A percentile compares a stretch with the other conserved stretches of the same genome.
These are phyloP conservation scores for Chlorophyllum brunneum DNA, from an alignment of 768 basidiomycete genomes.

Conservation along the genomic window DNA sequence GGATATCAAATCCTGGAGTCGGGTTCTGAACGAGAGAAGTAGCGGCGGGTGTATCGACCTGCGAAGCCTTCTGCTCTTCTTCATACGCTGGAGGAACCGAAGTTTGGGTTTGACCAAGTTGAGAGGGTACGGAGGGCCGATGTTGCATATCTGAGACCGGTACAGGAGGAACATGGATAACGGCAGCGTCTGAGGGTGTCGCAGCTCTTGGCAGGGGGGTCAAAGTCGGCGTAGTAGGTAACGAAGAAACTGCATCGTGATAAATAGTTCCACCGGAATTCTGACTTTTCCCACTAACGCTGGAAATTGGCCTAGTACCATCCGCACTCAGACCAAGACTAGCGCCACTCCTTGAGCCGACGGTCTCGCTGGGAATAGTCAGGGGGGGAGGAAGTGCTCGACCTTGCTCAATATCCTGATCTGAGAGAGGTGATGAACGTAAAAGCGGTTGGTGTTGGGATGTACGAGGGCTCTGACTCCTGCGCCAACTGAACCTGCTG, in stretches of 20 bases:
- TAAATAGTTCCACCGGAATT: constrained; percentile 55
- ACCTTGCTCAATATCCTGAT: constrained; percentile 46
- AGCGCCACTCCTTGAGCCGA: constrained; percentile 16
- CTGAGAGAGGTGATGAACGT: constrained; percentile 24
- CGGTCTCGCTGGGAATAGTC: constrained; percentile 20
- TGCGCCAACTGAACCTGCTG: constrained; percentile 60
- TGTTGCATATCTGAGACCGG: neutral
- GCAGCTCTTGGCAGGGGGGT: constrained; percentile 43
- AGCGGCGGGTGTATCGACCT: neutral
- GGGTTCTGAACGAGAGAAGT: constrained; percentile 5
- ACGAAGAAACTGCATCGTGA: constrained; percentile 57
- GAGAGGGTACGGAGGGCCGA: constrained; percentile 23
- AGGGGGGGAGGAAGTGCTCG: constrained; percentile 30
- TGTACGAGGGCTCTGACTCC: constrained; percentile 23
- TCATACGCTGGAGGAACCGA: constrained; percentile 23
- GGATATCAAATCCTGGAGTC: constrained; percentile 21
- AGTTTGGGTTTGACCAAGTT: constrained; percentile 15
- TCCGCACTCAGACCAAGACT: constrained; percentile 33
- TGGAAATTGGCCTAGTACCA: constrained; percentile 53
- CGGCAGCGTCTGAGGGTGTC: constrained; percentile 33
- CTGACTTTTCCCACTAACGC: constrained; percentile 50
- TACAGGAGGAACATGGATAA: constrained; percentile 1
- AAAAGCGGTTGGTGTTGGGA: constrained; percentile 20
- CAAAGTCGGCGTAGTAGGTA: constrained; percentile 37
- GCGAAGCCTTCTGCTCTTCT: constrained; percentile 13